phyloP scores from a whole-genome alignment of 345 rosid genomes.

The Draba incana region DNA sequence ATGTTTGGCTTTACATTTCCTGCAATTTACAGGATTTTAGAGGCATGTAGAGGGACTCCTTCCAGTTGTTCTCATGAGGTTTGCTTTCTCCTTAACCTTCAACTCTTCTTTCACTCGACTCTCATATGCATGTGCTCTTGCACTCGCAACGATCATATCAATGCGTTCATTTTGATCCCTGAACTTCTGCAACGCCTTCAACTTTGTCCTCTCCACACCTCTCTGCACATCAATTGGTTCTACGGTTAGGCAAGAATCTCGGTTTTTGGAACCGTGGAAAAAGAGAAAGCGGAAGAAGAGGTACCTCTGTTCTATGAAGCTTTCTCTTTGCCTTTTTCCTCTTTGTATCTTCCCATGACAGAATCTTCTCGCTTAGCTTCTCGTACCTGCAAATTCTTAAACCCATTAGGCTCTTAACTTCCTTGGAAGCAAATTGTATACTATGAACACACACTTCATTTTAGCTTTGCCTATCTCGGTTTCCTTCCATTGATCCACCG shows the following conservation, averaged over 20 bases:
- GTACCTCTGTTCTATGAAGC: constrained; percentile 63
- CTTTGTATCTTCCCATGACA: constrained; percentile 63
- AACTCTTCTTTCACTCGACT: constrained; percentile 55
- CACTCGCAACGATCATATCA: constrained; percentile 50
- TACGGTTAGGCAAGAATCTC: constrained; percentile 18
- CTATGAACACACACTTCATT: constrained; percentile 45
- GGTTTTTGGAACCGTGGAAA: not conserved
- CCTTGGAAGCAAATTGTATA: not conserved
- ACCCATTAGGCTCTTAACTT: constrained; percentile 30
- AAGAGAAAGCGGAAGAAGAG: constrained; percentile 13
- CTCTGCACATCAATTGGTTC: constrained; percentile 43
- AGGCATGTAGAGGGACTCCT: constrained; percentile 53
- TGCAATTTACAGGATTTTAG: constrained; percentile 49
- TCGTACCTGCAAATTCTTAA: constrained; percentile 54
- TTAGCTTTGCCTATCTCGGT: constrained; percentile 55
- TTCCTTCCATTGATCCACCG: constrained; percentile 65
- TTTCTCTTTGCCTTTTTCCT: constrained; percentile 55
- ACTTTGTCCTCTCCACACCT: constrained; percentile 45
- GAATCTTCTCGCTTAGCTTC: constrained; percentile 49
- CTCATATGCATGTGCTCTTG: constrained; percentile 60
- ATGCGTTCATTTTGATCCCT: constrained; percentile 49
- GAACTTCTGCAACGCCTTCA: constrained; percentile 50
- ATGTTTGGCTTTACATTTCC: constrained; percentile 12
- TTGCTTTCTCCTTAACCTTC: constrained; percentile 67
- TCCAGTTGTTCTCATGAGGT: constrained; percentile 61